A percentile compares a stretch with the other conserved stretches of the same genome.
These are phyloP conservation scores for Metschnikowia sp. DNA, from an alignment of 805 yeast genomes.

Conservation along the genomic window DNA sequence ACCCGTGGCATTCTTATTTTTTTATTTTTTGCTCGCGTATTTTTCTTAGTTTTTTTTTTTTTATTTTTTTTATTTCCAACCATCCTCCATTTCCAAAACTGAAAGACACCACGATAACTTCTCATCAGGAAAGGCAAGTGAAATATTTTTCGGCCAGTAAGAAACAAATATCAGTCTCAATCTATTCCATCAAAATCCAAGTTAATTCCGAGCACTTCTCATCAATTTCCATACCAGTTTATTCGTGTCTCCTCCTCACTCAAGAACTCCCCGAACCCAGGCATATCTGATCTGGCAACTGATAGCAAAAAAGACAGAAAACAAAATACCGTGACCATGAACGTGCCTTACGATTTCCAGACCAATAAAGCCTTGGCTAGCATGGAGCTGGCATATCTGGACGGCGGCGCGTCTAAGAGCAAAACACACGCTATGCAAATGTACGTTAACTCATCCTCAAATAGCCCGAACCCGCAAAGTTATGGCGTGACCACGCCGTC, in stretches of 20 bases:
- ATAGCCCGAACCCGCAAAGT: slow-evolving; percentile 2
- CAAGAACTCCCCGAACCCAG: too few relatives aligned
- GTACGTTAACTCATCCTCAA: slow-evolving; percentile 5
- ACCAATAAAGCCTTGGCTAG: slow-evolving; percentile 1
- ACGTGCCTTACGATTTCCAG: slow-evolving; percentile 7
- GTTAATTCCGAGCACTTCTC: too few relatives aligned
- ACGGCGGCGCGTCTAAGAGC: slow-evolving; percentile 2
- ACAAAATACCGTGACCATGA: slow-evolving; percentile 2
- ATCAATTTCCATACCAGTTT: too few relatives aligned
- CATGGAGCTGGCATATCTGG: slow-evolving; percentile 3
- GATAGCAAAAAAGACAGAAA: too few relatives aligned
- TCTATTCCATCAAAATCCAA: too few relatives aligned
- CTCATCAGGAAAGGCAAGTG: too few relatives aligned
- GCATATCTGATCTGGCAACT: too few relatives aligned
- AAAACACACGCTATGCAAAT: slow-evolving; percentile 10
- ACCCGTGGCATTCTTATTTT: slow-evolving; percentile 3
- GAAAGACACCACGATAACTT: too few relatives aligned
- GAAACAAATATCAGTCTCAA: too few relatives aligned
- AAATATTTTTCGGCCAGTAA: too few relatives aligned
- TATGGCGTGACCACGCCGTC: slow-evolving; percentile 11
- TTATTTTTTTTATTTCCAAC: slow-evolving; percentile 3
- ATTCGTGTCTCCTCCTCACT: too few relatives aligned
- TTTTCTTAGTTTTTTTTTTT: neutral
- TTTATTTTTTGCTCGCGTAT: slow-evolving; percentile 9
- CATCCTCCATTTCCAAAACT: neutral